These are phyloP conservation scores for Tylopilus plumbeoviolaceoides DNA, from an alignment of 768 basidiomycete species.

Conservation along the genomic window DNA sequence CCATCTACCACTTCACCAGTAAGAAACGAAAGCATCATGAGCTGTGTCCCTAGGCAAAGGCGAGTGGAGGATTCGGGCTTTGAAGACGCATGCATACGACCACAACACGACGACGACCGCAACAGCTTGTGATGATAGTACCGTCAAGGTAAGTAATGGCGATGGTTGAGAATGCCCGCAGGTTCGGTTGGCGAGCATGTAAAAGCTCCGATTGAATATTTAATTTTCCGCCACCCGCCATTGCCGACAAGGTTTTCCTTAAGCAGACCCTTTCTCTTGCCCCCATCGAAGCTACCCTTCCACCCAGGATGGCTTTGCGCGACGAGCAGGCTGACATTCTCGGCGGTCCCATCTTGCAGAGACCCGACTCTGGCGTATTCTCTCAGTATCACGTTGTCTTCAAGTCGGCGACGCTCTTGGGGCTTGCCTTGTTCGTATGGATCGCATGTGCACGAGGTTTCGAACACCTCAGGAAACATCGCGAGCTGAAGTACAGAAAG, in stretches of 20 bases:
- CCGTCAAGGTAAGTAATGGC: not conserved
- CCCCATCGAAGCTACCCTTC: conserved; percentile 21
- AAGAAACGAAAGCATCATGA: conserved; percentile 71
- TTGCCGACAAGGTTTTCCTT: conserved; percentile 12
- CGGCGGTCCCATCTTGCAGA: conserved; percentile 49
- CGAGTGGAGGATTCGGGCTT: conserved; percentile 39
- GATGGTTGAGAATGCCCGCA: not conserved
- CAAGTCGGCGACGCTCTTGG: conserved; percentile 36
- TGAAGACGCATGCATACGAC: not conserved
- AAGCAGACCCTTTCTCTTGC: conserved; percentile 15
- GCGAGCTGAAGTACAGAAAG: conserved; percentile 64
- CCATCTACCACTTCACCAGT: conserved; percentile 73
- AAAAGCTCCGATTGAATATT: conserved; percentile 24
- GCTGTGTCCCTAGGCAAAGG: conserved; percentile 78
- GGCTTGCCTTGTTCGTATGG: conserved; percentile 33
- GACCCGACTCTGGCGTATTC: conserved; percentile 28
- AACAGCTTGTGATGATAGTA: not conserved
- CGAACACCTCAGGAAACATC: conserved; percentile 50
- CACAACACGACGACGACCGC: not conserved
- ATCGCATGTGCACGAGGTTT: conserved; percentile 36
- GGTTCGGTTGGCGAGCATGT: not conserved
- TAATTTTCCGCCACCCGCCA: conserved; percentile 18
- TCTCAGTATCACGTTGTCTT: conserved; percentile 35
- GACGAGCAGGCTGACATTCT: conserved; percentile 72
- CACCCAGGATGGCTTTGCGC: conserved; percentile 44